Evolutionary conservation across 1,284 basidiomycete species (phyloP).

Genomic region (Marasmius oreades): DNA sequence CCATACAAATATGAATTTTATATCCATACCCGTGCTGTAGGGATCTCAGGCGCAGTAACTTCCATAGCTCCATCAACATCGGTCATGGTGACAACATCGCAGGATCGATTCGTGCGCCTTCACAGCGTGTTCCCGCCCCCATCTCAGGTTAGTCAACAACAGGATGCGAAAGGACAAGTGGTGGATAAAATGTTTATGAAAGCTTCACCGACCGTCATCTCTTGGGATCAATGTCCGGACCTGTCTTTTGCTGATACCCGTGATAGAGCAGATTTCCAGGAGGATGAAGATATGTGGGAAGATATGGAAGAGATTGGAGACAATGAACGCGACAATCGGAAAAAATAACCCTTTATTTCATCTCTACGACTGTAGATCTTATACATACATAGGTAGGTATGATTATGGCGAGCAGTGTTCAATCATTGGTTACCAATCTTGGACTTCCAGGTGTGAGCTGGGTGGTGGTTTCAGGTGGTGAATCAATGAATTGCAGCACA

Average conservation of each 20-base stretch:
- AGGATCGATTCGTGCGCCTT: constrained; percentile 73
- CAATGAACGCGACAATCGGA: neutral
- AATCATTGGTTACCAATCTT: constrained; percentile 54
- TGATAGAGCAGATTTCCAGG: constrained; percentile 17
- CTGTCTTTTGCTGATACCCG: neutral
- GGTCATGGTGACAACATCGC: constrained; percentile 54
- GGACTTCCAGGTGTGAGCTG: constrained; percentile 84
- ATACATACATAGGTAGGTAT: no score
- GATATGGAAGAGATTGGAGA: constrained; percentile 43
- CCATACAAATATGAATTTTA: neutral
- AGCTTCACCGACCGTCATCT: constrained; percentile 57
- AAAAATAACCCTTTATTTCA: no score
- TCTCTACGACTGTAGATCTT: no score
- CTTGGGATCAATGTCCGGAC: no score
- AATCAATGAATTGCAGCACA: no score
- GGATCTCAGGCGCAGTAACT: constrained; percentile 65
- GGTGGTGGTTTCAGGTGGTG: no score
- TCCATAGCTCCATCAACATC: constrained; percentile 55
- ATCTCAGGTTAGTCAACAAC: constrained; percentile 43
- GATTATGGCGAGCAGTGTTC: no score
- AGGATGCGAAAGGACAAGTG: constrained; percentile 62
- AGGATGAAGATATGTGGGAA: constrained; percentile 48
- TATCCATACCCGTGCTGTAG: constrained; percentile 29
- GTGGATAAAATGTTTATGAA: constrained; percentile 69
- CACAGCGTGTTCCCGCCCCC: constrained; percentile 65